Evolutionary conservation across 495 filamentous ascomycete species (phyloP).

Genomic region (Stereocaulon alpinum): DNA sequence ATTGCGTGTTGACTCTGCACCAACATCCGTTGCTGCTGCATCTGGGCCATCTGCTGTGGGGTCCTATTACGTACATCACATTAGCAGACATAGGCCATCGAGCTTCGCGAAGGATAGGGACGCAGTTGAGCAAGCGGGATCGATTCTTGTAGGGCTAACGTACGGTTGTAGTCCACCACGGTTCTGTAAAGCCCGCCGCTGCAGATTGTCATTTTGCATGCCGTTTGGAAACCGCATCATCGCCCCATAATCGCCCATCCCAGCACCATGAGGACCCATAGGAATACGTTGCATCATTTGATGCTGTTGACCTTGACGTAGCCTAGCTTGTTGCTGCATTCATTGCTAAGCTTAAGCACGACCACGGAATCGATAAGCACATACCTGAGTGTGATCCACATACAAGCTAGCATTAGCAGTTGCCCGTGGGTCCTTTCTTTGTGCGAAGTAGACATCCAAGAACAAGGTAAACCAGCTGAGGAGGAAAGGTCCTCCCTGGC

Average conservation of each 20-base stretch:
- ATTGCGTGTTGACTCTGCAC: conserved; percentile 51
- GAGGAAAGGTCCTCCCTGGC: conserved; percentile 65
- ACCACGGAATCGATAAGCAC: conserved; percentile 2
- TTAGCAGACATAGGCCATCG: neutral
- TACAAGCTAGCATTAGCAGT: conserved; percentile 53
- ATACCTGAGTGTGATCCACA: conserved; percentile 74
- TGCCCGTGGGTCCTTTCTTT: conserved; percentile 45
- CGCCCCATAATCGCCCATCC: conserved; percentile 26
- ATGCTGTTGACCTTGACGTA: conserved; percentile 57
- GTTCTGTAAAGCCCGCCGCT: conserved; percentile 65
- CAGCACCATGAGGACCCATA: conserved; percentile 38
- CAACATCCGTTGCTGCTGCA: conserved; percentile 53
- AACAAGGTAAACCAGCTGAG: conserved; percentile 94
- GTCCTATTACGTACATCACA: conserved; percentile 22
- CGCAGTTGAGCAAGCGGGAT: neutral
- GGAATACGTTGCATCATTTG: conserved; percentile 58
- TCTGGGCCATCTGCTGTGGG: conserved; percentile 47
- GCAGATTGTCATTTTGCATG: conserved; percentile 44
- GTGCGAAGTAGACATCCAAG: conserved; percentile 85
- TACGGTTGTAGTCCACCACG: conserved; percentile 47
- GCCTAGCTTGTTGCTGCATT: conserved; percentile 52
- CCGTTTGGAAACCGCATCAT: conserved; percentile 52
- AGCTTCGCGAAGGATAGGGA: neutral
- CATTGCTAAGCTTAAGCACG: conserved; percentile 13
- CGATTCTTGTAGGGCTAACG: conserved; percentile 20